phyloP scores from a whole-genome alignment of 31 red algal genomes.

The Asparagopsis taxiformis region DNA sequence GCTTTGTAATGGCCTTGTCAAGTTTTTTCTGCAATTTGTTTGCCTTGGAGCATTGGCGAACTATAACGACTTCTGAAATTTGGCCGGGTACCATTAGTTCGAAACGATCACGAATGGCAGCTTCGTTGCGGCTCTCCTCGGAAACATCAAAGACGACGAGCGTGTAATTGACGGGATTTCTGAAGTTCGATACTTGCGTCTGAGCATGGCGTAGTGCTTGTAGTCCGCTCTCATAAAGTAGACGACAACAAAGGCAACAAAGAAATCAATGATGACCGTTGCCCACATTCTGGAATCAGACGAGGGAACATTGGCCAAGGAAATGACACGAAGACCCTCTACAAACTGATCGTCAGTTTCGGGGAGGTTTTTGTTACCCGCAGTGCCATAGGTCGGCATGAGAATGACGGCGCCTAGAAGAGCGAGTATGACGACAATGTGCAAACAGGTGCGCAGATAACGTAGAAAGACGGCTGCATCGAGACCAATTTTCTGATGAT shows the following conservation, averaged over 20 bases:
- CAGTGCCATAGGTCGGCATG: slow-evolving; percentile 78
- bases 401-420: slow-evolving; percentile 47
- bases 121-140: slow-evolving; percentile 30
- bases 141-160: slow-evolving; percentile 74
- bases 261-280: slow-evolving; percentile 52
- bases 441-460: slow-evolving; percentile 41
- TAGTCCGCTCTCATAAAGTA: slow-evolving; percentile 59
- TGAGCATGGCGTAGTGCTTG: slow-evolving; percentile 34
- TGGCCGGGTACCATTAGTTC: slow-evolving; percentile 66
- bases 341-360: slow-evolving; percentile 29
- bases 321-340: slow-evolving; percentile 45
- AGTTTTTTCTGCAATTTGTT: slow-evolving; percentile 48
- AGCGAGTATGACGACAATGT: slow-evolving; percentile 30
- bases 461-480: slow-evolving; percentile 74
- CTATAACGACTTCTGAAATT: slow-evolving; percentile 38
- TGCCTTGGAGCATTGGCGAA: slow-evolving; percentile 4
- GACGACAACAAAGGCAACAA: slow-evolving; percentile 45
- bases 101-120: slow-evolving; percentile 41
- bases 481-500: slow-evolving; percentile 52
- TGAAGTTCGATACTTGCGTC: slow-evolving; percentile 31
- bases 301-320: slow-evolving; percentile 54
- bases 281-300: slow-evolving; percentile 59
- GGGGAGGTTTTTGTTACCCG: slow-evolving; percentile 14
- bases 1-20: slow-evolving; percentile 41
- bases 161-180: slow-evolving; percentile 81